Conservation (phyloP, 2,329 filamentous ascomycete species). For the Penicillium sp. region DNA sequence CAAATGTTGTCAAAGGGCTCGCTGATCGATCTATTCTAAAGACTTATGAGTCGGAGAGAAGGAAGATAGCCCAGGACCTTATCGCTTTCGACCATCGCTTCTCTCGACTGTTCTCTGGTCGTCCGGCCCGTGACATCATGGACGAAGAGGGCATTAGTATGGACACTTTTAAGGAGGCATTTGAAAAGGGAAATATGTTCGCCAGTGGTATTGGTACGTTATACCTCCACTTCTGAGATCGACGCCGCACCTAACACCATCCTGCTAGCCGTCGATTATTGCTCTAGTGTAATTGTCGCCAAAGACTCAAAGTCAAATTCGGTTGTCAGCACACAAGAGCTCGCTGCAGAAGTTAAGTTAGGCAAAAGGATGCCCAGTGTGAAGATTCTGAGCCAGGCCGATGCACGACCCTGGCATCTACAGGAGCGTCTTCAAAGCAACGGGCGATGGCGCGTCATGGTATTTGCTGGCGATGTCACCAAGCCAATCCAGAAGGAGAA, state of each 20-base stretch:
- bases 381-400: slow-evolving; percentile 42
- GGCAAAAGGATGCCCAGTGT: slow-evolving; percentile 42
- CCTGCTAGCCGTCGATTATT: slow-evolving; percentile 59
- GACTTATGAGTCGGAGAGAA: slow-evolving; percentile 59
- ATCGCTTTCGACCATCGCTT: slow-evolving; percentile 61
- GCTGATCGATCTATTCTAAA: slow-evolving; percentile 50
- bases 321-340: slow-evolving; percentile 33
- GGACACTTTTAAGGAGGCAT: slow-evolving; percentile 66
- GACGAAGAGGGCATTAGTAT: slow-evolving; percentile 66
- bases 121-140: slow-evolving; percentile 63
- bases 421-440: slow-evolving; percentile 42
- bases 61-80: slow-evolving; percentile 54
- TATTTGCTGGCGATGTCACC: slow-evolving; percentile 67
- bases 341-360: slow-evolving; percentile 36
- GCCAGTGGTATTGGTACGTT: slow-evolving; percentile 56
- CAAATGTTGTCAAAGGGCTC: slow-evolving; percentile 52
- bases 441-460: slow-evolving; percentile 45
- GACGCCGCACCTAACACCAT: not conserved
- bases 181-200: slow-evolving; percentile 65
- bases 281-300: slow-evolving; percentile 59
- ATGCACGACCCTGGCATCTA: slow-evolving; percentile 46
- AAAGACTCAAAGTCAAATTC: slow-evolving; percentile 51
- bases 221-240: too few relatives aligned
- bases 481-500: slow-evolving; percentile 48
- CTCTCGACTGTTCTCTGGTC: slow-evolving; percentile 60